A percentile compares a stretch with the other conserved stretches of the same genome.
Conservation (phyloP, 805 yeast genomes). For the Blastobotrys americana region DNA sequence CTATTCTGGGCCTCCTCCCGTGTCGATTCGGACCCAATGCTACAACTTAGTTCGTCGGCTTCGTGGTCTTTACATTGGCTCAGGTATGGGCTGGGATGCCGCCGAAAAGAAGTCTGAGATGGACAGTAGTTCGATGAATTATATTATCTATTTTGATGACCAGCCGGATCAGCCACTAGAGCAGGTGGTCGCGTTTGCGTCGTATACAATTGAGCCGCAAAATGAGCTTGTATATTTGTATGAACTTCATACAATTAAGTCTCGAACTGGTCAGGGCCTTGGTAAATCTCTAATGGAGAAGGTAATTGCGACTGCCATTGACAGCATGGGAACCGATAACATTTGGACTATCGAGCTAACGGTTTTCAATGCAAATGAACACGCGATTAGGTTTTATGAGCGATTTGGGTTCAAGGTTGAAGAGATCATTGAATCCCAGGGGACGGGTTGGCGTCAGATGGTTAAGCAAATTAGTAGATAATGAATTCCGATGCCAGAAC, state of each 20-base stretch:
- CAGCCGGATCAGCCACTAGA: not conserved
- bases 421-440: conserved; percentile 1
- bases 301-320: conserved; percentile 8
- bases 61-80: conserved; percentile 19
- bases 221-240: conserved; percentile 20
- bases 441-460: conserved; percentile 12
- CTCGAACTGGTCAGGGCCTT: conserved; percentile 17
- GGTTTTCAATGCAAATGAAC: conserved; percentile 21
- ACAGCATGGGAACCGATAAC: not conserved
- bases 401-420: conserved; percentile 16
- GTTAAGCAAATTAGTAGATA: not conserved
- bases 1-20: not conserved
- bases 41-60: conserved; percentile 21
- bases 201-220: conserved; percentile 16
- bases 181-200: conserved; percentile 18
- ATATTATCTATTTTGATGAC: conserved; percentile 6
- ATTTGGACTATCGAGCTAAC: conserved; percentile 17
- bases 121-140: conserved; percentile 17
- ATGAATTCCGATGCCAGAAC: too few species aligned
- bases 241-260: conserved; percentile 24
- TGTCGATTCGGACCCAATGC: conserved; percentile 10
- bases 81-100: conserved; percentile 24
- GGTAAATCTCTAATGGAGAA: conserved; percentile 18
- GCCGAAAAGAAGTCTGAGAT: conserved; percentile 22
- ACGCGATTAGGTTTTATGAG: conserved; percentile 21